These are phyloP conservation scores for Micractinium conductrix DNA, from an alignment of 139 green algal genomes.

Conservation along the genomic window DNA sequence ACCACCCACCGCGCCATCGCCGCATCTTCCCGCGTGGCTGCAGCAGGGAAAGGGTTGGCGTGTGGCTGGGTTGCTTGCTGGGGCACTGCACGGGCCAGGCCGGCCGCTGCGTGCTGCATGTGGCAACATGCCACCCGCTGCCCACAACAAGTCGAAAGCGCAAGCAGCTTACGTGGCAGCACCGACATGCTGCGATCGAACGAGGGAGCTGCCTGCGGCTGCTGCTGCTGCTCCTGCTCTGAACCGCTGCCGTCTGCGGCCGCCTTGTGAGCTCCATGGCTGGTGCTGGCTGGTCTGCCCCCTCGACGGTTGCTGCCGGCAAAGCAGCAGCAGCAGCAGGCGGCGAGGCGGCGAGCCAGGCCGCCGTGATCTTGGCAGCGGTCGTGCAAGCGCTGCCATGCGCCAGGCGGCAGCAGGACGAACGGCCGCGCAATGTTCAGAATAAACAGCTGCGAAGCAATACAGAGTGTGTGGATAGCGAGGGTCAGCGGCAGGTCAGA, in stretches of 20 bases:
- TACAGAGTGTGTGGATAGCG: too few species aligned
- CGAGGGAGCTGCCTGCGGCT: not conserved
- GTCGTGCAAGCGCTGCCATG: not conserved
- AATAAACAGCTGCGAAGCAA: too few species aligned
- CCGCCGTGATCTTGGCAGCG: not conserved
- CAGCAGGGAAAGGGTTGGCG: not conserved
- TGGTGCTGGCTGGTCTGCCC: too few species aligned
- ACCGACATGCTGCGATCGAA: not conserved
- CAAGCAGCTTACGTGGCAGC: not conserved
- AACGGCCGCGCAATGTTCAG: not conserved
- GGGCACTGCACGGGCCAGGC: not conserved
- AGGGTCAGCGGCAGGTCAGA: too few species aligned
- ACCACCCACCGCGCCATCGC: not conserved
- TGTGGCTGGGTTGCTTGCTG: too few species aligned
- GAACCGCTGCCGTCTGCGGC: too few species aligned
- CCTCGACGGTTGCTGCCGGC: too few species aligned
- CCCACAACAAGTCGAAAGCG: too few species aligned
- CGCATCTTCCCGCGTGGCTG: not conserved
- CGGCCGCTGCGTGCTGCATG: too few species aligned
- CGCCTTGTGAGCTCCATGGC: too few species aligned
- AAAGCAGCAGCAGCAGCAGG: slow-evolving; percentile 16
- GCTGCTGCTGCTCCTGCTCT: not conserved
- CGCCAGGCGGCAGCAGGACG: not conserved
- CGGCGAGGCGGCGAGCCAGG: not conserved
- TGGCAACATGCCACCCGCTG: too few species aligned